phyloP scores from a whole-genome alignment of 179 eudicot species.

The Monotropa hypopitys region DNA sequence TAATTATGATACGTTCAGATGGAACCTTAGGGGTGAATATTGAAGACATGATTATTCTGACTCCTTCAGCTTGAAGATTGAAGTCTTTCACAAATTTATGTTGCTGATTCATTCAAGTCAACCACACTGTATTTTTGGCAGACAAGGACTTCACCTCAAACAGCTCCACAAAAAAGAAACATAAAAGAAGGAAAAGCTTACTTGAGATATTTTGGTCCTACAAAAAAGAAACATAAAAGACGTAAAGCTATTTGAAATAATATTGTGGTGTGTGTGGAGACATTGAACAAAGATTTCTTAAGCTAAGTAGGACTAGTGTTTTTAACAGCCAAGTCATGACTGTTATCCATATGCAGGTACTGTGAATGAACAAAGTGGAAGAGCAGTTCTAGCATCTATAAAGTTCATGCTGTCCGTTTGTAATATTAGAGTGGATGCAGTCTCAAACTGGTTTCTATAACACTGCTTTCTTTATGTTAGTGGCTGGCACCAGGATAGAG shows the following conservation, averaged over 20 bases:
- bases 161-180: too few species aligned
- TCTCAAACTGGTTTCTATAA: not conserved
- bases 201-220: not conserved
- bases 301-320: not conserved
- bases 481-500: not conserved
- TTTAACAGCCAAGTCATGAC: not conserved
- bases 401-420: not conserved
- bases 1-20: not conserved
- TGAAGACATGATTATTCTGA: not conserved
- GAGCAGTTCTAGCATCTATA: too few species aligned
- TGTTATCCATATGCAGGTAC: too few species aligned
- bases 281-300: not conserved
- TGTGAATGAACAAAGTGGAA: too few species aligned
- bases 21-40: not conserved
- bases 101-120: not conserved
- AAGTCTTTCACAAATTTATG: not conserved
- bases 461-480: not conserved
- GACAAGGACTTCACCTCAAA: not conserved
- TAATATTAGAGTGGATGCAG: not conserved
- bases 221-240: too few species aligned
- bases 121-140: not conserved
- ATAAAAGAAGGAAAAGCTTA: not conserved
- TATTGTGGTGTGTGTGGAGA: not conserved
- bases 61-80: not conserved
- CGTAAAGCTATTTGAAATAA: not conserved